Evolutionary conservation across 2,329 filamentous ascomycete species (phyloP), one percentile per base, ranked within the genome.

Genomic region (Teratosphaeriaceae sp.): DNA sequence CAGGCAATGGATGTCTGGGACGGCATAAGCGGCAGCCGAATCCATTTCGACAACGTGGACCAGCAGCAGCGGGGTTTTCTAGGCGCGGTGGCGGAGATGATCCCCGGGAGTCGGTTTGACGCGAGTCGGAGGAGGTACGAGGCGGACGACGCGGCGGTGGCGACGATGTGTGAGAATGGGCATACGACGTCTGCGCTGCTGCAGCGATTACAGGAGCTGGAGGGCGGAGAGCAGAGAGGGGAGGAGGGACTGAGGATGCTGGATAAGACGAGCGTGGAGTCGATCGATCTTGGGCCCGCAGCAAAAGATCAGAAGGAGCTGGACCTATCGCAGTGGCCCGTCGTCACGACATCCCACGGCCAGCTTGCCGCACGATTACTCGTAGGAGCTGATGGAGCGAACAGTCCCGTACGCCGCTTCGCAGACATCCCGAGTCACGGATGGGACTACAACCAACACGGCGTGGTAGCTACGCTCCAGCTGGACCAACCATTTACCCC

Each of bases 1-100:
- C 82, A 94, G 46, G 85, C 90, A 56, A 98, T 98, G 92, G 85
- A 95, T 64, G 92, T 97, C 23, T 98, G 94, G 92, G 92, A 98
- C 64, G 94, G 90, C 49, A 79, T 95, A 44, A 86, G 85, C 30
- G 88, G 81, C 46, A 86, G 88, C 26, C 79, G 82, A 54, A 92
- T 98, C 62, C 84, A 87, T 54, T 98, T 98, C 64, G 61, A 65
- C 47, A 54, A 56, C 2, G 15, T 52, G 20, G 53, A 61, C 19
- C 29, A 49, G 26, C 16, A 43, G 16, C 45, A 46, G 2, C 36
- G 40, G 7, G 49, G 55, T 4, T 41, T 60, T 37, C 26, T 60
- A 38, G 56, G 56, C 30, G 51, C 49, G 15, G 38, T 62, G 27
- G 57, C 50, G 19, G 50, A 53, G 15, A 40, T 58, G 21, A 52